These are phyloP conservation scores for Paraconiothyrium sp. DNA, from an alignment of 2,329 filamentous ascomycete genomes.

Conservation along the genomic window DNA sequence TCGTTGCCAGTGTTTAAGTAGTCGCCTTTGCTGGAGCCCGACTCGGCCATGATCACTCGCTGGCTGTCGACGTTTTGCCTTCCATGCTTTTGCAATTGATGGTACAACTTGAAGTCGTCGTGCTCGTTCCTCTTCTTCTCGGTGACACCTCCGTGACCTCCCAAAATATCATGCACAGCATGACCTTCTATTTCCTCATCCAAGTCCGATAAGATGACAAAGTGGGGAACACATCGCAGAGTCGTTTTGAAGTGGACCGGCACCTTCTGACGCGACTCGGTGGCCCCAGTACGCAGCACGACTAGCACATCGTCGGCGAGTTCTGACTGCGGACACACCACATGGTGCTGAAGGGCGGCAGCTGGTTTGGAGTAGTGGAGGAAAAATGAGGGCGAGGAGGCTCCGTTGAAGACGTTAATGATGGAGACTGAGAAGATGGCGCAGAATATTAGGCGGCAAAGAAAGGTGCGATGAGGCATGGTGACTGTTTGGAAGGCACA, in stretches of 20 bases:
- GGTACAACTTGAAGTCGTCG: slow-evolving; percentile 64
- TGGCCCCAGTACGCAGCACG: slow-evolving; percentile 68
- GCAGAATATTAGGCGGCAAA: slow-evolving; percentile 46
- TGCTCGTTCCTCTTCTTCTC: slow-evolving; percentile 49
- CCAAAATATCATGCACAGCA: slow-evolving; percentile 60
- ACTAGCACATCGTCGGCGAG: slow-evolving; percentile 63
- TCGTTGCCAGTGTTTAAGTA: slow-evolving; percentile 46
- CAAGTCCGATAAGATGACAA: slow-evolving; percentile 67
- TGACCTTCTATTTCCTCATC: slow-evolving; percentile 63
- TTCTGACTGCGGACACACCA: slow-evolving; percentile 45
- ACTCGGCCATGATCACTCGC: slow-evolving; percentile 40
- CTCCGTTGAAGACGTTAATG: slow-evolving; percentile 46
- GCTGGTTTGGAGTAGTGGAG: slow-evolving; percentile 36
- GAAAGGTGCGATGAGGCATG: slow-evolving; percentile 45
- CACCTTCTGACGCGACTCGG: slow-evolving; percentile 66
- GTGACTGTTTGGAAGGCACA: slow-evolving; percentile 20
- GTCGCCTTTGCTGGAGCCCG: slow-evolving; percentile 46
- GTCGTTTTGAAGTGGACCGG: slow-evolving; percentile 67
- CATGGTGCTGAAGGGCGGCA: slow-evolving; percentile 25
- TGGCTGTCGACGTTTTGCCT: slow-evolving; percentile 52
- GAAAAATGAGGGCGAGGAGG: slow-evolving; percentile 40
- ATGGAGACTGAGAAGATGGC: slow-evolving; percentile 45
- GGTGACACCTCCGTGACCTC: slow-evolving; percentile 56
- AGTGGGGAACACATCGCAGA: slow-evolving; percentile 64
- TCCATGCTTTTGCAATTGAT: slow-evolving; percentile 57